Conservation (phyloP, 768 basidiomycete species). For the Chiua virens region DNA sequence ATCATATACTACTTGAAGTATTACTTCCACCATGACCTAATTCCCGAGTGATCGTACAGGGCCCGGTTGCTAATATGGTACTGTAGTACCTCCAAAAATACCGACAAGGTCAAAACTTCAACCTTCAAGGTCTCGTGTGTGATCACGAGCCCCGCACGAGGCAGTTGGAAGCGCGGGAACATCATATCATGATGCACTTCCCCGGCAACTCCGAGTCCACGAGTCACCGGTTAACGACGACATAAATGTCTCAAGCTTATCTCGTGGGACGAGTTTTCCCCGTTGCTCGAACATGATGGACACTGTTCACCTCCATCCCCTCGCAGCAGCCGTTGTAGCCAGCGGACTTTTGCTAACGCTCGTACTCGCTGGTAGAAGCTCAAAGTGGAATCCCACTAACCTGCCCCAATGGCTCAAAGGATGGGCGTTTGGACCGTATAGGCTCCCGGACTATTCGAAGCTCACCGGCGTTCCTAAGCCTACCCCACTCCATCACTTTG, state of each 20-base stretch:
- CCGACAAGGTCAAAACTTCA: too few relatives aligned
- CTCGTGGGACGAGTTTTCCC: not conserved
- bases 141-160: too few relatives aligned
- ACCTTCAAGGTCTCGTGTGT: too few relatives aligned
- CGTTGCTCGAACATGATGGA: slow-evolving; percentile 9
- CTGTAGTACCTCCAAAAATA: too few relatives aligned
- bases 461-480: slow-evolving; percentile 47
- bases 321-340: not conserved
- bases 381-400: not conserved
- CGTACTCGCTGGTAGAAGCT: not conserved
- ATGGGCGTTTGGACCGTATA: slow-evolving; percentile 5
- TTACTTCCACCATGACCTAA: too few relatives aligned
- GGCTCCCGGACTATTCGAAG: slow-evolving; percentile 39
- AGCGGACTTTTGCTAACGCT: slow-evolving; percentile 1
- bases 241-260: not conserved
- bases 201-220: too few relatives aligned
- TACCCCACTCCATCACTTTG: slow-evolving; percentile 40
- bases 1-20: too few relatives aligned
- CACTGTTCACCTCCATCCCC: not conserved
- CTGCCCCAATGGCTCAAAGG: slow-evolving; percentile 8
- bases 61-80: too few relatives aligned
- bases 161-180: too few relatives aligned
- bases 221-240: too few relatives aligned
- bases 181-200: too few relatives aligned
- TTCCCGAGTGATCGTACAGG: too few relatives aligned